These are phyloP conservation scores for Ilex aquifolium DNA, from an alignment of 257 asterid genomes.

Conservation along the genomic window DNA sequence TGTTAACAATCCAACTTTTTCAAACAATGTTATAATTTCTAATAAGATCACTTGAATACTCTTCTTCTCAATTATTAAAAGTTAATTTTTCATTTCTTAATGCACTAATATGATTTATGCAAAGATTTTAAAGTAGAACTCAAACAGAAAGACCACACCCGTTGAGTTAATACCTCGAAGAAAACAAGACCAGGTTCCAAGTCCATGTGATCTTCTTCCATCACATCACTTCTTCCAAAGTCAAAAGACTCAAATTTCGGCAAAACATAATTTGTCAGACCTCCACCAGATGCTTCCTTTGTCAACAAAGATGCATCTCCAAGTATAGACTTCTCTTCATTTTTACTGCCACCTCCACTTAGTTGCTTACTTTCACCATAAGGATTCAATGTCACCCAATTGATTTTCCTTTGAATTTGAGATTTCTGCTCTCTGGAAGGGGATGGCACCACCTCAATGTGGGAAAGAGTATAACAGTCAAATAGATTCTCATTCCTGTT, in stretches of 20 bases:
- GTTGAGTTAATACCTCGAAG: constrained; percentile 66
- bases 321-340: constrained; percentile 15
- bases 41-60: too few species aligned
- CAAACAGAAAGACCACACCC: too few species aligned
- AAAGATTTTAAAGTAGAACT: too few species aligned
- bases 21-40: too few species aligned
- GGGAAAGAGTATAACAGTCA: constrained; percentile 80
- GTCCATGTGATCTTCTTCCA: constrained; percentile 98
- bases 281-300: constrained; percentile 22
- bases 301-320: constrained; percentile 20
- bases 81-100: too few species aligned
- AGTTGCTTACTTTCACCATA: constrained; percentile 54
- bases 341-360: constrained; percentile 27
- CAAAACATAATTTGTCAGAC: constrained; percentile 25
- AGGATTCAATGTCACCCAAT: constrained; percentile 90
- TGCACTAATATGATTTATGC: too few species aligned
- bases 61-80: neutral
- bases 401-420: constrained; percentile 60
- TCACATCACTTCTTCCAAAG: constrained; percentile 69
- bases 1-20: too few species aligned
- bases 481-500: constrained; percentile 65
- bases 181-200: constrained; percentile 92
- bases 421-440: constrained; percentile 42
- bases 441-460: constrained; percentile 47
- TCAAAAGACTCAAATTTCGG: constrained; percentile 80